Percentiles rank a stretch among this genome's conserved stretches.
phyloP scores from a whole-genome alignment of 306 rosid species.

The Macrotyloma uniflorum region DNA sequence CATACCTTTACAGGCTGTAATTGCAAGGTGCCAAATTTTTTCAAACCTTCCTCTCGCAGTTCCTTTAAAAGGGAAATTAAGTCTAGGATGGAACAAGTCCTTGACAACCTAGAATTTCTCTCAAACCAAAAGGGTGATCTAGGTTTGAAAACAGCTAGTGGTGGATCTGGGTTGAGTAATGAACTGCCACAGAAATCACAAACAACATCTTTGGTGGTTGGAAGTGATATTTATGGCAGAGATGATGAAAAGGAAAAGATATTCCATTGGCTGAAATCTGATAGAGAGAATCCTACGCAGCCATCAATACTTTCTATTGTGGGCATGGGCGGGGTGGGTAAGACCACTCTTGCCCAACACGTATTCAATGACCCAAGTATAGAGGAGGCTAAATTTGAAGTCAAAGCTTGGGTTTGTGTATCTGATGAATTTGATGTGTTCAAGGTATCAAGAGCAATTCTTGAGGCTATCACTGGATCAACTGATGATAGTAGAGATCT shows the following conservation, averaged over 20 bases:
- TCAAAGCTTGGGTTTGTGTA: neutral
- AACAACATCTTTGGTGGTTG: neutral
- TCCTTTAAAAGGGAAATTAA: neutral
- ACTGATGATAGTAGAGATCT: neutral
- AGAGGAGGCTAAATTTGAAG: neutral
- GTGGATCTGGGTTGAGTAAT: neutral
- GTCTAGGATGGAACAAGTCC: neutral
- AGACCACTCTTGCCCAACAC: neutral
- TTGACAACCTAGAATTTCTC: neutral
- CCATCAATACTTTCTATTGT: neutral
- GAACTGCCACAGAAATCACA: neutral
- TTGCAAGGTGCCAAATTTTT: too few relatives aligned
- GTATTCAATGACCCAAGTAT: neutral
- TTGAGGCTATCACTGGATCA: neutral
- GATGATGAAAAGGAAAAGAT: neutral
- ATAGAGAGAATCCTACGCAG: neutral
- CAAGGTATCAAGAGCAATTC: neutral
- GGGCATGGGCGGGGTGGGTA: neutral
- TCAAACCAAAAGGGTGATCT: neutral
- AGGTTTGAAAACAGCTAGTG: neutral
- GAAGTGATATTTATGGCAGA: neutral
- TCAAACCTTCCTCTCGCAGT: too few relatives aligned
- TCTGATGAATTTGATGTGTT: neutral
- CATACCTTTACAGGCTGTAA: too few relatives aligned
- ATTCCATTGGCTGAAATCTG: neutral